A percentile compares a stretch with the other conserved stretches of the same genome.
Conservation (phyloP, 345 rosid genomes). For the Arabis alpina region DNA sequence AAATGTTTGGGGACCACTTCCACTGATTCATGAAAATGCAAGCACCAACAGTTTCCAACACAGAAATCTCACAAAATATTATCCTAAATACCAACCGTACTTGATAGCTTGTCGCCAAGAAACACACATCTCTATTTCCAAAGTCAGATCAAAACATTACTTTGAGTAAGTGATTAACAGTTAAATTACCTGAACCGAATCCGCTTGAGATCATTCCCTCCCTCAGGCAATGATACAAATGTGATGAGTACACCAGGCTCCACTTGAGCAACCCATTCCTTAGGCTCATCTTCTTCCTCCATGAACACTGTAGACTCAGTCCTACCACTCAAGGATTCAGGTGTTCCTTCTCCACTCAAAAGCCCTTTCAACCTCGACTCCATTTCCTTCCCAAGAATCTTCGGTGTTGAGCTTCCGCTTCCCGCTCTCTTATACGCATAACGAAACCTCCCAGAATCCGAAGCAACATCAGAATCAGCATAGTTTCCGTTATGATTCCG, state of each 20-base stretch:
- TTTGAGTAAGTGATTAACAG: slow-evolving; percentile 2
- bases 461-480: slow-evolving; percentile 65
- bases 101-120: slow-evolving; percentile 32
- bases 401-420: slow-evolving; percentile 66
- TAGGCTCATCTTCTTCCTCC: slow-evolving; percentile 95
- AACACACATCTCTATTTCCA: slow-evolving; percentile 32
- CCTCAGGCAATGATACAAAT: slow-evolving; percentile 83
- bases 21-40: slow-evolving; percentile 33
- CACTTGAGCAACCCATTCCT: slow-evolving; percentile 98
- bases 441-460: slow-evolving; percentile 69
- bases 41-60: slow-evolving; percentile 38
- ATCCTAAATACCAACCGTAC: slow-evolving; percentile 28
- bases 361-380: slow-evolving; percentile 78
- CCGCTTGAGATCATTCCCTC: slow-evolving; percentile 92
- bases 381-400: slow-evolving; percentile 78
- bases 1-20: slow-evolving; percentile 42
- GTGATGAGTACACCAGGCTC: slow-evolving; percentile 99
- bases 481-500: slow-evolving; percentile 50
- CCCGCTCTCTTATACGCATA: slow-evolving; percentile 70
- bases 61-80: slow-evolving; percentile 21
- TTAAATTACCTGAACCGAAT: slow-evolving; percentile 85
- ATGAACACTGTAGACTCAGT: slow-evolving; percentile 74
- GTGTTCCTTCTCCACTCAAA: slow-evolving; percentile 93
- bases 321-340: slow-evolving; percentile 79
- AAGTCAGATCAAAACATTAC: slow-evolving; percentile 19